Base-by-base conservation (phyloP, 139 green algal species). In the Medakamo hakoo region DNA sequence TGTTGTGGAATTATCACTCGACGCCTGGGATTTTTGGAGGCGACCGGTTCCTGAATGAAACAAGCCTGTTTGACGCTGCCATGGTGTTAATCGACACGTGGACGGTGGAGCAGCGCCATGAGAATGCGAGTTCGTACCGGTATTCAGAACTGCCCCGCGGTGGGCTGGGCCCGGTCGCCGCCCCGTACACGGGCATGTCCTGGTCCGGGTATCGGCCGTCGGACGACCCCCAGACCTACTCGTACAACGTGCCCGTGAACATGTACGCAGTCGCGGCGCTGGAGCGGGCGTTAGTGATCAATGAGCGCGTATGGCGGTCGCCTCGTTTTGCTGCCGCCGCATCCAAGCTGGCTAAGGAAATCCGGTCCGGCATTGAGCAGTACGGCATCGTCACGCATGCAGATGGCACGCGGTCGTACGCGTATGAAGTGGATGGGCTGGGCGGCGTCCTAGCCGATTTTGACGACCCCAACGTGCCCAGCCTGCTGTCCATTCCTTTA, bases 391-490 rank as follows among this genome's bases (percentile, higher is more conserved):
- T 82, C 21, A 30, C 22, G 18, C 27, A 58, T 26, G 66, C 57
- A 18, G 32, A 40, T 23, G 63, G 63, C 20, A 21, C 55, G 14
- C 64, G 31, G 4, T 63, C 82, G 27, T 85, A 85, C 62, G 79
- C 75, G 4, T 86, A 83, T 55, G 78, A 86, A 48, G 80, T 86
- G 23, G 80, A 86, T 49, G 80, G 80, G 1, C 62, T 78, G 14
- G 78, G 73, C 57, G 61, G 67, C 25, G 27, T 61, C 4, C 55
- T 78, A 18, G 30, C 31, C 18, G 68, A 78, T 55, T 77, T 77
- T 63, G 80, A 87, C 57, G 80, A 87, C 66, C 78, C 80, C 49
- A 87, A 87, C 59, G 48, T 87, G 56, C 80, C 80, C 18, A 79
- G 68, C 4, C 67, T 87, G 48, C 67, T 87, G 62, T 75, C 79